Base-by-base conservation (phyloP, 176 grass and related monocot genomes). In the Areca catechu region DNA sequence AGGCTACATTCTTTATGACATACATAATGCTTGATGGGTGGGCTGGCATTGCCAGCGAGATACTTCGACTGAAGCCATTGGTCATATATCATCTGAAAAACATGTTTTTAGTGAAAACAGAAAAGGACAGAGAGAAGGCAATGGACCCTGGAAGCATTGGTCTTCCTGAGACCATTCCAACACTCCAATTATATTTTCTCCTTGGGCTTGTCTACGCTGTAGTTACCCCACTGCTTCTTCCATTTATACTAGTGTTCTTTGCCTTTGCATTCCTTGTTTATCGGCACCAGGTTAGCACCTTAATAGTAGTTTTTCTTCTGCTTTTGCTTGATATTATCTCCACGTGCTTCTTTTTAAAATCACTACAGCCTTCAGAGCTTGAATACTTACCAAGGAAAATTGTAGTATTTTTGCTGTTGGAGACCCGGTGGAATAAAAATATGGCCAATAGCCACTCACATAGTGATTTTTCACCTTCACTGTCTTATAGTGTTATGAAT, bases 1-100 rank as follows among this genome's bases (percentile, higher is more conserved):
- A 97, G 63, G 92, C 92, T 71, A 97, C 92, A 74, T 97, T 97
- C 69, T 97, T 97, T 63, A 97, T 97, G 92, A 97, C 86, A 27
- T 97, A 71, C 58, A 83, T 91, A 82, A 97, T 97, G 93, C 72
- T 97, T n/a, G 93, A 97, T 57, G 93, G 93, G 24, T 97, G 92
- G 92, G 86, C 92, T 66, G 86, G 92, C 22, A 75, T 88, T 20
- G 92, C 92, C 10, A 91, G 83, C 16, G 93, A 97, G 74, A 97
- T 97, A 43, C 83, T 97, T 67, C 72, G 93, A 5, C 65, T 88
- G 75, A 91, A 88, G 66, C 81, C 74, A 56, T 55, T 97, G 50
- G 86, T 91, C 16, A 76, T 97, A 49, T 97, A 82, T 58, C 93
- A 97, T 74, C 75, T 97, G 60, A 97, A 97, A 73, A 97, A 91